Evolutionary conservation across 805 yeast genomes (phyloP), one percentile per base, ranked within the genome.

Genomic region (Metschnikowia drakensbergensis): DNA sequence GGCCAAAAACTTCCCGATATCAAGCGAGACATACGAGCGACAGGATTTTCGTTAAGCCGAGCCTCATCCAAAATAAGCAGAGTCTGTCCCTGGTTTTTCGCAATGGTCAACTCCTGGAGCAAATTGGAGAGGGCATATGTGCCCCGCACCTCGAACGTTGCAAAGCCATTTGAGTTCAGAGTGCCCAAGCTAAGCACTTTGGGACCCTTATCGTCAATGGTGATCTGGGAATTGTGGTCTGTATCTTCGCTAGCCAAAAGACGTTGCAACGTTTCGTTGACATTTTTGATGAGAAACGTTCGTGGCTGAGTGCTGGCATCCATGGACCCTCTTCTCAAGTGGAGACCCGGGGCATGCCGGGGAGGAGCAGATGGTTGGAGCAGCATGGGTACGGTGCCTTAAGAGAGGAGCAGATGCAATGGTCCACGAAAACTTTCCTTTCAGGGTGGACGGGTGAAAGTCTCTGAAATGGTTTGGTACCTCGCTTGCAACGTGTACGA

Each of bases 91-190:
- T 83, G 79, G 48, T 86, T 72, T 61, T 86, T 81, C 10, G 97
- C 97, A 52, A 89, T 82, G 0, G 96, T 88, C 54, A 90, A 73
- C 66, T 90, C 97, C 68, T 90, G 97, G 48, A 90, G 73, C 35
- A 91, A 67, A 65, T 91, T 91, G 0, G 94, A 84, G 42, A 90
- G 69, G 91, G 86, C 86, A 61, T 90, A 90, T 0, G 96, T 90
- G 3, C 97, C 97, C 50, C 96, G 71, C 48, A 90, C 76, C 51
- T 84, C 87, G 47, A 79, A 78, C 56, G 80, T 83, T 6, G 37
- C 22, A 68, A 68, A 88, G 1, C 97, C 97, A 58, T 83, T 81
- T 3, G 96, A 88, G 61, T 87, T 86, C 33, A 84, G 88, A 2
- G 97, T 88, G 6, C 94, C 94, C 10, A 88, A 71, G 57, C 80